Evolutionary conservation across 163 green algal genomes (phyloP).

Genomic region (Scenedesmus sp.): DNA sequence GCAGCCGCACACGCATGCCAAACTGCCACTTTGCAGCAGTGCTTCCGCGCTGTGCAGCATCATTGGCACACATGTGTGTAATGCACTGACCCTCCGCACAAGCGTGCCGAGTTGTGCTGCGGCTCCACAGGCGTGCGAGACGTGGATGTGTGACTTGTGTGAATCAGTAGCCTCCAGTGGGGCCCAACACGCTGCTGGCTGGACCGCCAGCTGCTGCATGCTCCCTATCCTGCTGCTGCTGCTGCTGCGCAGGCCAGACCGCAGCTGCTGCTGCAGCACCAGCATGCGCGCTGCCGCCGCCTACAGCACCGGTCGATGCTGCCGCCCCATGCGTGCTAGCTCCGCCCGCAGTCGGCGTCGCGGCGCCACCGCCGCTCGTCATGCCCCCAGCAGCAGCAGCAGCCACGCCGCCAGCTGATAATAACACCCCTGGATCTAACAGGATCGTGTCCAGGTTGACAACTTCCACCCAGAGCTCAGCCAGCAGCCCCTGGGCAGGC

Average conservation of each 20-base stretch:
- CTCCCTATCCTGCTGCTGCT: not conserved
- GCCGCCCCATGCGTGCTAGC: not conserved
- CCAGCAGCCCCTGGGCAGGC: conserved; percentile 12
- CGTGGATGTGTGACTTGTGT: too few relatives aligned
- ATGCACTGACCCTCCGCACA: too few relatives aligned
- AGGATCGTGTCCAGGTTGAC: conserved; percentile 47
- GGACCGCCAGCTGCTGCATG: not conserved
- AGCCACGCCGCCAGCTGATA: not conserved
- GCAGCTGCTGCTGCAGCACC: not conserved
- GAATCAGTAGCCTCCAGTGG: not conserved
- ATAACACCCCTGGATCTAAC: conserved; percentile 25
- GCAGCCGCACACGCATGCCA: too few relatives aligned
- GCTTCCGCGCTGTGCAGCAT: too few relatives aligned
- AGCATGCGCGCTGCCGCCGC: not conserved
- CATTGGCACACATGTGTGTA: too few relatives aligned
- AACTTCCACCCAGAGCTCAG: conserved; percentile 28
- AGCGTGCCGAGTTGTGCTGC: too few relatives aligned
- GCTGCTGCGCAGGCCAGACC: not conserved
- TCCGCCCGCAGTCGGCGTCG: not conserved
- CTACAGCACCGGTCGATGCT: not conserved
- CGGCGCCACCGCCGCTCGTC: not conserved
- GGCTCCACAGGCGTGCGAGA: too few relatives aligned
- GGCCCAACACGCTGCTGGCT: conserved; percentile 1
- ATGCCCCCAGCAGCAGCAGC: not conserved
- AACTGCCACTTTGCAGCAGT: too few relatives aligned